These are phyloP conservation scores for Lepidium africanum DNA, from an alignment of 345 rosid genomes.

Conservation along the genomic window DNA sequence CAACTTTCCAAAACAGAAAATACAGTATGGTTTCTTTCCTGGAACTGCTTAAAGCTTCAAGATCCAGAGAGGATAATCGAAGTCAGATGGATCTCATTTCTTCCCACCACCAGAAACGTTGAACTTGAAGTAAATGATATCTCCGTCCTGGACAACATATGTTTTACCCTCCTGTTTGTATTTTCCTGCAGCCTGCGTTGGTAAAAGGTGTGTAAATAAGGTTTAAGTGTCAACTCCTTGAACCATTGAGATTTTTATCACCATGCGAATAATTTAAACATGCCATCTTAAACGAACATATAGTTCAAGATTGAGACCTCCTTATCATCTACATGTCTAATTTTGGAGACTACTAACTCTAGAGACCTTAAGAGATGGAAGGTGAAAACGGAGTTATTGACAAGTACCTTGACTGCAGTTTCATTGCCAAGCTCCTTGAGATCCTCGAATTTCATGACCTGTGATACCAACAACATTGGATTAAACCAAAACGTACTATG, in stretches of 20 bases:
- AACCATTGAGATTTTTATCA: background rate
- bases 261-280: background rate
- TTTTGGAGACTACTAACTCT: background rate
- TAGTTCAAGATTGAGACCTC: background rate
- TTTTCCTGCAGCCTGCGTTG: slow-evolving; percentile 79
- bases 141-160: slow-evolving; percentile 90
- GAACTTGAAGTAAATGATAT: slow-evolving; percentile 91
- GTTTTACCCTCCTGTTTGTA: slow-evolving; percentile 95
- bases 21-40: slow-evolving; percentile 15
- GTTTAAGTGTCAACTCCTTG: background rate
- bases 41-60: slow-evolving; percentile 6
- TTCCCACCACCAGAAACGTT: slow-evolving; percentile 96
- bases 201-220: background rate
- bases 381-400: background rate
- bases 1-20: slow-evolving; percentile 3
- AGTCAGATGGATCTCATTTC: slow-evolving; percentile 46
- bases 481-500: background rate
- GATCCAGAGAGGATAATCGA: slow-evolving; percentile 13
- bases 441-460: slow-evolving; percentile 98
- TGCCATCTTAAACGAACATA: background rate
- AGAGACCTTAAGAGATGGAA: background rate
- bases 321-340: background rate
- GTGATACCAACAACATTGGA: slow-evolving; percentile 13
- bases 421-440: slow-evolving; percentile 88
- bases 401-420: slow-evolving; percentile 72